Conservation (phyloP, 768 basidiomycete species). For the Panaeolus papilionaceus region DNA sequence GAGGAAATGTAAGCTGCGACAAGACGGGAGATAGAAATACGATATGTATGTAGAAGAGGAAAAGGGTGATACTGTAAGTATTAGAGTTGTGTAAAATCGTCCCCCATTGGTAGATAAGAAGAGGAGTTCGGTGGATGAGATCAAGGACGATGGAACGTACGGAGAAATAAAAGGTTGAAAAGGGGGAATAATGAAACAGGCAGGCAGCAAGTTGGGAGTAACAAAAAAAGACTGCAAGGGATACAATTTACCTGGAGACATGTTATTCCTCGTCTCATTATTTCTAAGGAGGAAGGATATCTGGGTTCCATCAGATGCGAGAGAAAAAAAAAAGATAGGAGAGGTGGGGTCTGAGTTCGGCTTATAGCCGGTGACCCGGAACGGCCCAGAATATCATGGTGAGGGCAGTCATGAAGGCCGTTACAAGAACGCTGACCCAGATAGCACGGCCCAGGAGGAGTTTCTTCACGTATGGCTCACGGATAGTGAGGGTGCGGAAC, state of each 20-base stretch:
- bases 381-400: conserved; percentile 96
- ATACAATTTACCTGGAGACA: conserved; percentile 15
- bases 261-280: conserved; percentile 6
- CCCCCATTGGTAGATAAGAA: conserved; percentile 13
- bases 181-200: conserved; percentile 12
- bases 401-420: conserved; percentile 76
- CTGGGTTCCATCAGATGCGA: not conserved
- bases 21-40: conserved; percentile 30
- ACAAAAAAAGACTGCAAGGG: conserved; percentile 1
- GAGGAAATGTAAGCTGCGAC: conserved; percentile 24
- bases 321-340: not conserved
- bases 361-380: conserved; percentile 86
- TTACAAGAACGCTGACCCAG: conserved; percentile 87
- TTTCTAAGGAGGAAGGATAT: conserved; percentile 13
- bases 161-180: conserved; percentile 6
- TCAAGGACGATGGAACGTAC: conserved; percentile 10
- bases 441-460: conserved; percentile 88
- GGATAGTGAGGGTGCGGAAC: conserved; percentile 90
- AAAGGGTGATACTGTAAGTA: conserved; percentile 12
- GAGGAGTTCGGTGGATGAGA: conserved; percentile 5
- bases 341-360: not conserved
- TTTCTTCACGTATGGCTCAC: conserved; percentile 94
- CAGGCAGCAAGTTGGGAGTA: conserved; percentile 9
- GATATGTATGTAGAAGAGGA: conserved; percentile 16
- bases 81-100: conserved; percentile 13